These are phyloP conservation scores for Macrophomina tecta DNA, from an alignment of 2,329 filamentous ascomycete genomes.

Conservation along the genomic window DNA sequence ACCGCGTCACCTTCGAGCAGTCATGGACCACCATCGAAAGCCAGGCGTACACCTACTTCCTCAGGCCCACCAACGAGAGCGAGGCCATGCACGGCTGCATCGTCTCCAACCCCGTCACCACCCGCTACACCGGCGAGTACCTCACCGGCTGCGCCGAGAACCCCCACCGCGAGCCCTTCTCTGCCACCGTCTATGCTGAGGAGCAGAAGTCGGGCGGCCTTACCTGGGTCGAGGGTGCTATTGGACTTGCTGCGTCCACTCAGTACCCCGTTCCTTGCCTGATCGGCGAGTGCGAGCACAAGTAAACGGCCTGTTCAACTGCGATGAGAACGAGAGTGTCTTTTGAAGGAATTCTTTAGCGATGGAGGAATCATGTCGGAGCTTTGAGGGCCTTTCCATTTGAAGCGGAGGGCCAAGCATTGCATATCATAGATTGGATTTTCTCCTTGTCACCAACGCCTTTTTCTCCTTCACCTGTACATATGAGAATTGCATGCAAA, in stretches of 20 bases:
- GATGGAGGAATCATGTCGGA: not conserved
- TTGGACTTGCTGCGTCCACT: constrained; percentile 46
- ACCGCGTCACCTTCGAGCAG: not conserved
- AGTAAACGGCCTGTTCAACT: not conserved
- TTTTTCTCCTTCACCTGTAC: not conserved
- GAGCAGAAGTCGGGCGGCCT: constrained; percentile 40
- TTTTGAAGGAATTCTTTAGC: not conserved
- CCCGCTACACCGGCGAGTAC: constrained; percentile 42
- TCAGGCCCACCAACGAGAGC: constrained; percentile 47
- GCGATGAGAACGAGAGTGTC: not conserved
- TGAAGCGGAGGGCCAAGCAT: not conserved
- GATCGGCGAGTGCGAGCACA: constrained; percentile 10
- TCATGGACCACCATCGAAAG: constrained; percentile 36
- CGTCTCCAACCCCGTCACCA: constrained; percentile 48
- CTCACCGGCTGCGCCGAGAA: constrained; percentile 44
- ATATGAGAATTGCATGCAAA: not conserved
- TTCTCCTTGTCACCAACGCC: not conserved
- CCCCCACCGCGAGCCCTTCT: constrained; percentile 37
- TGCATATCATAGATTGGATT: not conserved
- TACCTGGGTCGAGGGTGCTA: constrained; percentile 50
- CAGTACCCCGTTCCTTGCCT: constrained; percentile 39
- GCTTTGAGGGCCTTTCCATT: not conserved
- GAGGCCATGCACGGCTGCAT: constrained; percentile 34
- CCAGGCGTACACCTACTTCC: constrained; percentile 39
- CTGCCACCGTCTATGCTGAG: constrained; percentile 43